Evolutionary conservation across 2,329 filamentous ascomycete species (phyloP).

Genomic region (Exophiala spinifera): DNA sequence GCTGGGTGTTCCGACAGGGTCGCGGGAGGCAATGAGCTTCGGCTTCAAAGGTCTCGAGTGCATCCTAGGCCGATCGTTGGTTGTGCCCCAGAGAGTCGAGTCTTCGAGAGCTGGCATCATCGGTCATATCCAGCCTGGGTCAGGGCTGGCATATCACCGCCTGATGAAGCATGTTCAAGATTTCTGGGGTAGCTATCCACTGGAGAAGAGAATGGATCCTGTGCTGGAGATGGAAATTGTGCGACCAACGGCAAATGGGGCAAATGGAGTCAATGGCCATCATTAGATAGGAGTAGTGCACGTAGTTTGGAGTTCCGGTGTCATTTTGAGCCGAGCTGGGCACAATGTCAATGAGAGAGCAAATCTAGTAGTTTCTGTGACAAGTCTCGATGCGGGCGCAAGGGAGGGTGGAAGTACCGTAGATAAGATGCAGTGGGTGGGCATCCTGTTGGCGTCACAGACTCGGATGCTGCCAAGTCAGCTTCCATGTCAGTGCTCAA

Average conservation of each 20-base stretch:
- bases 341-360: too few relatives aligned
- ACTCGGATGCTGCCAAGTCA: slow-evolving; percentile 4
- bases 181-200: slow-evolving; percentile 13
- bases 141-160: slow-evolving; percentile 12
- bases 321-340: too few relatives aligned
- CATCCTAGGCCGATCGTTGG: slow-evolving; percentile 15
- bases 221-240: slow-evolving; percentile 14
- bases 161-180: slow-evolving; percentile 16
- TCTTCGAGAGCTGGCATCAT: slow-evolving; percentile 17
- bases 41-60: slow-evolving; percentile 21
- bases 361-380: too few relatives aligned
- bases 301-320: too few relatives aligned
- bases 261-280: slow-evolving; percentile 1
- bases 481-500: neutral
- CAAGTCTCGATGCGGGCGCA: neutral
- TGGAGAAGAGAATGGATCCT: slow-evolving; percentile 13
- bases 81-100: slow-evolving; percentile 20
- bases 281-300: neutral
- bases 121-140: slow-evolving; percentile 21
- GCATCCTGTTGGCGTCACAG: neutral
- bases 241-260: slow-evolving; percentile 1
- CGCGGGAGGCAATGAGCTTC: slow-evolving; percentile 20
- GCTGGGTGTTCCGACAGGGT: slow-evolving; percentile 18
- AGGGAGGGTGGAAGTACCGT: neutral
- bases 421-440: too few relatives aligned